Conservation (phyloP, 2,329 filamentous ascomycete genomes). For the Hymenoscyphus linearis region DNA sequence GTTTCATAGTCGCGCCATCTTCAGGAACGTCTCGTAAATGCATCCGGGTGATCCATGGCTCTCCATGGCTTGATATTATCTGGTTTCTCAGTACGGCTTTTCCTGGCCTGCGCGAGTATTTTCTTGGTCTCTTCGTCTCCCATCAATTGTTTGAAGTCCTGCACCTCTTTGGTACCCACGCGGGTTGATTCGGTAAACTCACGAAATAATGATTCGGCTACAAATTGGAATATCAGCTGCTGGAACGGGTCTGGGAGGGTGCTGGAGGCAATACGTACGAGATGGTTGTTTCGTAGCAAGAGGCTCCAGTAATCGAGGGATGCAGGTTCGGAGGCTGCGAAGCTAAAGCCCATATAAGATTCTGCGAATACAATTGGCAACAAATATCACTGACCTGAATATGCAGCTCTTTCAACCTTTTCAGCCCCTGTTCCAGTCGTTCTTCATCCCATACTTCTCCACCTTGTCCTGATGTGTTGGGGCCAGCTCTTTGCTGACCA, state of each 20-base stretch:
- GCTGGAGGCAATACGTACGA: slow-evolving; percentile 38
- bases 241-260: not conserved
- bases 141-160: slow-evolving; percentile 35
- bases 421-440: slow-evolving; percentile 29
- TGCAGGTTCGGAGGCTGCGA: slow-evolving; percentile 42
- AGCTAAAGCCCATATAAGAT: slow-evolving; percentile 34
- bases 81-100: slow-evolving; percentile 50
- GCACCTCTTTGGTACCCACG: slow-evolving; percentile 45
- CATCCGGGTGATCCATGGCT: slow-evolving; percentile 53
- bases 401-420: slow-evolving; percentile 33
- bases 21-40: slow-evolving; percentile 37
- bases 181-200: slow-evolving; percentile 44
- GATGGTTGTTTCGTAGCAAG: slow-evolving; percentile 45
- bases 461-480: not conserved
- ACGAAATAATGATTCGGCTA: slow-evolving; percentile 46
- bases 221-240: not conserved
- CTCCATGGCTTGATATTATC: slow-evolving; percentile 55
- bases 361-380: not conserved
- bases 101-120: slow-evolving; percentile 46
- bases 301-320: slow-evolving; percentile 48
- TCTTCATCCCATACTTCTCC: slow-evolving; percentile 31
- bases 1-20: not conserved
- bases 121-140: slow-evolving; percentile 30
- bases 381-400: slow-evolving; percentile 27
- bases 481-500: not conserved